Conservation (phyloP, 73 alveolate genomes). For the Tetrahymena borealis region DNA sequence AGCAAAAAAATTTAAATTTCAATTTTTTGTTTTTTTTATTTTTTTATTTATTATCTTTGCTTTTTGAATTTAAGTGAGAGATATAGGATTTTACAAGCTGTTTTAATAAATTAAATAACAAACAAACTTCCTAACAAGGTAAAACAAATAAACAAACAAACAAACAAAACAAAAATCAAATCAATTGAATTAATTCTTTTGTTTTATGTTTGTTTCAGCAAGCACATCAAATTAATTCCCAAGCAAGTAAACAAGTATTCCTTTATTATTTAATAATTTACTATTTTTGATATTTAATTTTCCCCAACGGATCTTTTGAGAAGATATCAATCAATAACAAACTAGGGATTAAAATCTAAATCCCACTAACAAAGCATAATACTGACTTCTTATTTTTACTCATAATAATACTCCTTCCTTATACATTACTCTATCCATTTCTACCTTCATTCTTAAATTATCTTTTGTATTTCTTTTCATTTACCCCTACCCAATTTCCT, state of each 20-base stretch:
- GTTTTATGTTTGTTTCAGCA: too few relatives aligned
- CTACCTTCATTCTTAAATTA: too few relatives aligned
- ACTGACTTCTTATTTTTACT: not conserved
- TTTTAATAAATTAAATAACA: too few relatives aligned
- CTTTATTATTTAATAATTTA: not conserved
- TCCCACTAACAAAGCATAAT: not conserved
- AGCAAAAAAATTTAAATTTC: not conserved
- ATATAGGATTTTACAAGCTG: too few relatives aligned
- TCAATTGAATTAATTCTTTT: too few relatives aligned
- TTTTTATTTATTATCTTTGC: not conserved
- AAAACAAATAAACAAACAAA: too few relatives aligned
- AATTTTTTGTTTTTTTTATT: not conserved
- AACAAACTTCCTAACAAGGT: too few relatives aligned
- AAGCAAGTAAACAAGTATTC: not conserved
- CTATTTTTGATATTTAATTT: not conserved
- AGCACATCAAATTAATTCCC: too few relatives aligned
- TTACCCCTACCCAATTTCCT: too few relatives aligned
- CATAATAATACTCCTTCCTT: not conserved
- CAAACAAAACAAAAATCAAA: too few relatives aligned
- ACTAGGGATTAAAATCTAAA: not conserved
- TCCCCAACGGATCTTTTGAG: conserved; percentile 4
- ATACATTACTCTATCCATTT: not conserved
- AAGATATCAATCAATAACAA: not conserved
- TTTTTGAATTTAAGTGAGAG: not conserved
- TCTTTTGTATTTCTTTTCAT: too few relatives aligned